A percentile compares a stretch with the other conserved stretches of the same genome.
Conservation (phyloP, 228 moss, liverwort and hornwort species). For the Sphagnum magellanicum region DNA sequence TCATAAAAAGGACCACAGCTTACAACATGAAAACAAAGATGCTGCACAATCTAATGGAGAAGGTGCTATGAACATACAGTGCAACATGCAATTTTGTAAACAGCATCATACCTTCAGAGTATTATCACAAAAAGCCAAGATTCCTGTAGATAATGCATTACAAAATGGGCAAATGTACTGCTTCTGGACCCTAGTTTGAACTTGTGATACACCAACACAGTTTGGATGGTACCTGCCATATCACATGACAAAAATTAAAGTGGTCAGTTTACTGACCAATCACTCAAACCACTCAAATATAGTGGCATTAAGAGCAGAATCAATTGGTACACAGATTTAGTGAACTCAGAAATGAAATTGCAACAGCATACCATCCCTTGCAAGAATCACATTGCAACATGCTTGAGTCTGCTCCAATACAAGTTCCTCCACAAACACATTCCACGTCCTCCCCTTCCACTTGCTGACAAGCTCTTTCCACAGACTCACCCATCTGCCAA, state of each 20-base stretch:
- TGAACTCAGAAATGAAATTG: neutral
- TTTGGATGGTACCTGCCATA: constrained; percentile 71
- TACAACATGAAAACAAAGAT: too few relatives aligned
- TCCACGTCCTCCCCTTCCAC: constrained; percentile 53
- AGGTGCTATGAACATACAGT: too few relatives aligned
- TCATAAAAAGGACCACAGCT: too few relatives aligned
- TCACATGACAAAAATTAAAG: too few relatives aligned
- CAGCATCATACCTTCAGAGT: neutral
- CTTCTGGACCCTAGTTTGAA: constrained; percentile 76
- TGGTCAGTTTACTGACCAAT: too few relatives aligned
- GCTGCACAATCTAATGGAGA: too few relatives aligned
- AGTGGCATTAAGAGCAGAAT: too few relatives aligned
- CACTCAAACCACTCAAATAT: too few relatives aligned
- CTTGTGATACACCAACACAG: constrained; percentile 61
- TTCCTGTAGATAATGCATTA: constrained; percentile 62
- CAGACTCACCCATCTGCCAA: constrained; percentile 69
- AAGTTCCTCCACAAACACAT: constrained; percentile 61
- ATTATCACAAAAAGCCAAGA: constrained; percentile 43
- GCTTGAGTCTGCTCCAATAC: constrained; percentile 57
- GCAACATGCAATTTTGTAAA: too few relatives aligned
- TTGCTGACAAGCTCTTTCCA: constrained; percentile 51
- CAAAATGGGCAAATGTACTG: constrained; percentile 85
- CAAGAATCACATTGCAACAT: constrained; percentile 81
- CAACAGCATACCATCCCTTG: constrained; percentile 53
- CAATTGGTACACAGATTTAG: neutral